Base-by-base conservation (phyloP, 768 basidiomycete genomes). In the Boletus tylopilopsis region DNA sequence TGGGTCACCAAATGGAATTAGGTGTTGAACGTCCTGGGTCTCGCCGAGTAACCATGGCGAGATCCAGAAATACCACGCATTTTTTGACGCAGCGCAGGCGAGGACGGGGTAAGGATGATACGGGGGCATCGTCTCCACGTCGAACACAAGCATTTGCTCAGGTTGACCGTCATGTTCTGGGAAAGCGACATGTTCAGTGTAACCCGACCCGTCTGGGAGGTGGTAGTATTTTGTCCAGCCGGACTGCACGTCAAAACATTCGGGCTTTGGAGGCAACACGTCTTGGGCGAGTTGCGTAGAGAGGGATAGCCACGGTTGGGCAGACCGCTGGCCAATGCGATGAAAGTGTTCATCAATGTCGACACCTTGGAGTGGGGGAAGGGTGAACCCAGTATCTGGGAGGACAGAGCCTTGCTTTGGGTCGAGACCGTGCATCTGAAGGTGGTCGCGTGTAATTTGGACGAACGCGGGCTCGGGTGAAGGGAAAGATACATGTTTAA, bases 11-110 rank as follows among this genome's bases (percentile, higher is more conserved):
- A 94, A 51, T 0, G 92, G 84, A 43, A 94, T 82, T 45, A 95
- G 73, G 25, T 94, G 90, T 29, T 71, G 68, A 1, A 68, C 63
- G 37, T 80, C 72, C 18, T 80, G 71, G 42, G 84, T 73, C 56
- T 79, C 75, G 13, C 79, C 80, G 5, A 94, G 75, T 10, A 96
- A 68, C 93, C 93, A 95, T 0, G 96, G 96, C 0, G 90, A 94
- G 53, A 96, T 81, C 94, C 96, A 99, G 4, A 81, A 81, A 63
- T 98, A 99, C 95, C 96, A 98, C 1, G 83, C 86, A 42, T 82
- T 82, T 21, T 78, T 74, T 5, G 92, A 85, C 2, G 81, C 89
- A 4, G 94, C 94, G 51, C 84, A 86, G 1, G 96, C 94, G 75
- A 98, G 86, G 63, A 97, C 73, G 12, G 95, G 80, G 62, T 82